phyloP scores from a whole-genome alignment of 768 basidiomycete species.

The Termitomyces sp. region DNA sequence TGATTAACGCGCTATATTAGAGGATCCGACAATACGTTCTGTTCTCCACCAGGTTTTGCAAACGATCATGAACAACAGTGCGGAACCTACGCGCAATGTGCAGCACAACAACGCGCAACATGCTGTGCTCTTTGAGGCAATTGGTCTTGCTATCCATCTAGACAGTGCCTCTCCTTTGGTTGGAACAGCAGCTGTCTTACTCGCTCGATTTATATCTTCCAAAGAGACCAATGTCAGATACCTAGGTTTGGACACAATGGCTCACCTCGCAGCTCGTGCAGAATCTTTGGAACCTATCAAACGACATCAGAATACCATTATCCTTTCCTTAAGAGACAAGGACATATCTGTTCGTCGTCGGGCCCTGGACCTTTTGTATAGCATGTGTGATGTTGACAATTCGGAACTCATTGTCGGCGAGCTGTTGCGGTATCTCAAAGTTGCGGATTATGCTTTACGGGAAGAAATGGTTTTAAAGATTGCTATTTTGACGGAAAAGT shows the following conservation, averaged over 20 bases:
- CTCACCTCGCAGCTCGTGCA: slow-evolving; percentile 92
- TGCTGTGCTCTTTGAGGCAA: slow-evolving; percentile 97
- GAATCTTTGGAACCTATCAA: slow-evolving; percentile 92
- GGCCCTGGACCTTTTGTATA: slow-evolving; percentile 93
- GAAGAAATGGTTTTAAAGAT: slow-evolving; percentile 99
- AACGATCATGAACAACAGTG: slow-evolving; percentile 87
- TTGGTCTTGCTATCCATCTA: slow-evolving; percentile 92
- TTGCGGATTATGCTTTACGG: slow-evolving; percentile 95
- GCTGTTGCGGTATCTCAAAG: slow-evolving; percentile 85
- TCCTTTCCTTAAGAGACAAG: slow-evolving; percentile 90
- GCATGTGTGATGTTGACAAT: slow-evolving; percentile 99
- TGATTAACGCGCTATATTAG: slow-evolving; percentile 35
- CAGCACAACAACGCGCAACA: slow-evolving; percentile 99
- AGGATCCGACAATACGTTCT: slow-evolving; percentile 77
- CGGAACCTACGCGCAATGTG: slow-evolving; percentile 89
- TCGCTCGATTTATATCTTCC: slow-evolving; percentile 94
- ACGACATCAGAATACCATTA: slow-evolving; percentile 94
- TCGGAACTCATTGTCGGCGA: slow-evolving; percentile 96
- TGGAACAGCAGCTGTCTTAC: slow-evolving; percentile 80
- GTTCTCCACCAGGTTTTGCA: slow-evolving; percentile 83
- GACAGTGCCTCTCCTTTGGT: slow-evolving; percentile 91
- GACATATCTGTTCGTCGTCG: slow-evolving; percentile 95
- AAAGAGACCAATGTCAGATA: slow-evolving; percentile 99
- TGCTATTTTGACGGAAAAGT: slow-evolving; percentile 98
- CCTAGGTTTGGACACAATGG: slow-evolving; percentile 96